phyloP scores from a whole-genome alignment of 495 filamentous ascomycete genomes.

The Annulohypoxylon stygium region DNA sequence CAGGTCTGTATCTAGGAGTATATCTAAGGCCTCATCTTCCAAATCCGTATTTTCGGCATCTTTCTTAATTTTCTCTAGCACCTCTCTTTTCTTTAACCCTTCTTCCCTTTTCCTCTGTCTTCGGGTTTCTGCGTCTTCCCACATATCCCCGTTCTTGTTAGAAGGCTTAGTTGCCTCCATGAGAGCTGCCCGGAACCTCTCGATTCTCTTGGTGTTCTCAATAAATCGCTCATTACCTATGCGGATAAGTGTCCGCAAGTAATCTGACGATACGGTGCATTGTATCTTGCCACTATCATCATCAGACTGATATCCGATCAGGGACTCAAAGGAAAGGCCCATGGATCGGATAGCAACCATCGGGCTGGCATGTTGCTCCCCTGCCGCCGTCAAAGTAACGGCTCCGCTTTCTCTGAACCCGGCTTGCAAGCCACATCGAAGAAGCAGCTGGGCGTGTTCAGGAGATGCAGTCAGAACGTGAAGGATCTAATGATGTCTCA shows the following conservation, averaged over 20 bases:
- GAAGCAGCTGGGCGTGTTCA: conserved; percentile 75
- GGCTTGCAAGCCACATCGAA: conserved; percentile 79
- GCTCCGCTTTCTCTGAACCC: conserved; percentile 94
- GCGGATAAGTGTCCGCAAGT: conserved; percentile 72
- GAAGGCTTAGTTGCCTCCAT: conserved; percentile 50
- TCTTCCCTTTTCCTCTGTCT: conserved; percentile 73
- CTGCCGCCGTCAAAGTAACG: conserved; percentile 58
- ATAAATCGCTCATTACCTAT: conserved; percentile 82
- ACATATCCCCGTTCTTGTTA: conserved; percentile 50
- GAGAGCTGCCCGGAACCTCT: conserved; percentile 67
- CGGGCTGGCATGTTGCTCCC: conserved; percentile 62
- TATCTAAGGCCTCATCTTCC: conserved; percentile 42
- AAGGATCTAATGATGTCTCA: conserved; percentile 72
- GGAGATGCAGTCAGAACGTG: conserved; percentile 83
- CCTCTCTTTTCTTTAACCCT: conserved; percentile 64
- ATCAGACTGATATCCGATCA: conserved; percentile 71
- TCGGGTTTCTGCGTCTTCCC: conserved; percentile 71
- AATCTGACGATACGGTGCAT: conserved; percentile 65
- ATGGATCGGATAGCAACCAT: conserved; percentile 87
- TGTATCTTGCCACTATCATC: conserved; percentile 54
- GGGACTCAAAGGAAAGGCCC: conserved; percentile 81
- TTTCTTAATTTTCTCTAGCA: conserved; percentile 34
- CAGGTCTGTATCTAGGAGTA: conserved; percentile 44
- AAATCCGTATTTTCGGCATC: conserved; percentile 18
- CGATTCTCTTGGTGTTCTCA: conserved; percentile 78